phyloP scores from a whole-genome alignment of 2,329 filamentous ascomycete species.

The Epichloe amarillans region DNA sequence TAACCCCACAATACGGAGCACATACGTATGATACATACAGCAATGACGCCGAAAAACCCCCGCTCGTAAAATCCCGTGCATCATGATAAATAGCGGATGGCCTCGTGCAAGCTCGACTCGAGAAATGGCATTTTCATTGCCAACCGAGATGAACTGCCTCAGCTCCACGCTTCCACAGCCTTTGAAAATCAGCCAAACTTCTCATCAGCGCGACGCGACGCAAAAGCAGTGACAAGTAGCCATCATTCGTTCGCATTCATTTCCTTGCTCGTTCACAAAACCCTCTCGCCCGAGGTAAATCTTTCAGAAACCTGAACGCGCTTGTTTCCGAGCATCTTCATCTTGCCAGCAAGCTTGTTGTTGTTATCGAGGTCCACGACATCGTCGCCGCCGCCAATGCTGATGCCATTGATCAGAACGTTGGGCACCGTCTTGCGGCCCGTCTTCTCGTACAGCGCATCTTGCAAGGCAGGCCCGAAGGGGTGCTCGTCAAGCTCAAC shows the following conservation, averaged over 20 bases:
- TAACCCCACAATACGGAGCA: neutral
- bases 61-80: neutral
- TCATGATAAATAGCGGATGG: neutral
- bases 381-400: slow-evolving; percentile 84
- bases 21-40: neutral
- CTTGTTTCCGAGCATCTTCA: slow-evolving; percentile 62
- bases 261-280: slow-evolving; percentile 3
- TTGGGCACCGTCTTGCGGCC: slow-evolving; percentile 83
- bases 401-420: slow-evolving; percentile 73
- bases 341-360: slow-evolving; percentile 54
- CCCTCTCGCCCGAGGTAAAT: slow-evolving; percentile 14
- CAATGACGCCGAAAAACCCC: neutral
- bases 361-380: slow-evolving; percentile 56
- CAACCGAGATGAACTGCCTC: neutral
- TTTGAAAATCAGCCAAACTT: neutral
- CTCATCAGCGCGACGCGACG: too few relatives aligned
- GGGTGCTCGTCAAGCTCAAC: slow-evolving; percentile 82
- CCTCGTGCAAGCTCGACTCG: neutral
- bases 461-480: slow-evolving; percentile 61
- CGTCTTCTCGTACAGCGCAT: slow-evolving; percentile 56
- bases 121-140: neutral
- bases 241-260: slow-evolving; percentile 2
- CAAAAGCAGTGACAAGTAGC: too few relatives aligned
- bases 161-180: neutral
- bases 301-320: slow-evolving; percentile 39